phyloP scores from a whole-genome alignment of 441 rosid species.

The Codiaeum variegatum region DNA sequence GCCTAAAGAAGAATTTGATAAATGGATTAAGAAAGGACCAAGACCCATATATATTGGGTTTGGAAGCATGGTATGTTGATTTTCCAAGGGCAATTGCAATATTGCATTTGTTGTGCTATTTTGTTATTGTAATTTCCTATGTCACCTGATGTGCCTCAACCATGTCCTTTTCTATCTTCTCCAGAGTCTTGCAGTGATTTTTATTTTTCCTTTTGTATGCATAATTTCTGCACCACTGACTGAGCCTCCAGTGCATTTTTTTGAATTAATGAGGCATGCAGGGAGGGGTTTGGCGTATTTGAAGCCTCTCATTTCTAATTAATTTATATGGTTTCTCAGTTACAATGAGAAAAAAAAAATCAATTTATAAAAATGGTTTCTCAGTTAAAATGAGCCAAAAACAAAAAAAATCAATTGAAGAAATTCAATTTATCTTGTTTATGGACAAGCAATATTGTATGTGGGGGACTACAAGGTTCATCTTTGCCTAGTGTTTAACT shows the following conservation, averaged over 20 bases:
- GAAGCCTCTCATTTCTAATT: not conserved
- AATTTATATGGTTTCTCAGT: not conserved
- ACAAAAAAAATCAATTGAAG: too few species aligned
- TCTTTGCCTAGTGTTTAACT: not conserved
- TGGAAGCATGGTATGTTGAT: constrained; percentile 89
- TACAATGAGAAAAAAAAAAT: not conserved
- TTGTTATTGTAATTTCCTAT: constrained; percentile 5
- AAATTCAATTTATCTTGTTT: not conserved
- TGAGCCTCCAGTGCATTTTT: not conserved
- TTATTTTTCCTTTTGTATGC: not conserved
- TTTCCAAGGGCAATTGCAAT: not conserved
- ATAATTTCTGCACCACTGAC: too few species aligned
- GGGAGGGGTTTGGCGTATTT: not conserved
- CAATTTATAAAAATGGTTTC: too few species aligned
- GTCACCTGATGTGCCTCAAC: not conserved
- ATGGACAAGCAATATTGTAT: not conserved
- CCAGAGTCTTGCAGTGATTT: not conserved
- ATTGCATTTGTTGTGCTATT: not conserved
- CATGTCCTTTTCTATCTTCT: not conserved
- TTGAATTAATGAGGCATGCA: not conserved
- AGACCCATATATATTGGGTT: constrained; percentile 89
- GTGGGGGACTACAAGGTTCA: not conserved
- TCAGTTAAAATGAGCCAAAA: too few species aligned
- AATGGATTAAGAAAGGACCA: constrained; percentile 77
- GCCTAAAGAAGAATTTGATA: constrained; percentile 56